Evolutionary conservation across 2,329 filamentous ascomycete species (phyloP).

Genomic region (Trichoderma sp.): DNA sequence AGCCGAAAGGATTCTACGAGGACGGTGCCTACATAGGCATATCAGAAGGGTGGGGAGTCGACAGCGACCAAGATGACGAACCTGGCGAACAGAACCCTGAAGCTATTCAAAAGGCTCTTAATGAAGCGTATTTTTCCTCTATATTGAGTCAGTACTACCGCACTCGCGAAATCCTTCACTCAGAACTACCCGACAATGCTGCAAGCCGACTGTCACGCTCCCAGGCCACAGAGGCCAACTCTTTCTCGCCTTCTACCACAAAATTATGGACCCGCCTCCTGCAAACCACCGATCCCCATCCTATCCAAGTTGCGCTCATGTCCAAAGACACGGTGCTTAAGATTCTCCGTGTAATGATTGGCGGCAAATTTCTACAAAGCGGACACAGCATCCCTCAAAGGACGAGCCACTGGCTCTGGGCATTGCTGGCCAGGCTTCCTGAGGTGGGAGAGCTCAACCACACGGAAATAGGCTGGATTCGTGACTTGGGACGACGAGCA

Average conservation of each 20-base stretch:
- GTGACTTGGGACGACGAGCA: conserved; percentile 77
- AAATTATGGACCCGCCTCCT: conserved; percentile 53
- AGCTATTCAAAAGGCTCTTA: conserved; percentile 44
- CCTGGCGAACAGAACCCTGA: conserved; percentile 28
- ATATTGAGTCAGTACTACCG: conserved; percentile 62
- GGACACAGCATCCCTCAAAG: conserved; percentile 59
- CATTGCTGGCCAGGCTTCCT: conserved; percentile 70
- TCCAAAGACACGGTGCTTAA: conserved; percentile 63
- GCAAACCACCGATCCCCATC: conserved; percentile 52
- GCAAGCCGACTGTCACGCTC: conserved; percentile 52
- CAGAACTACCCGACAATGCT: conserved; percentile 50
- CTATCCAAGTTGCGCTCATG: conserved; percentile 61
- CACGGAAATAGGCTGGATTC: conserved; percentile 69
- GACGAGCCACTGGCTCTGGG: conserved; percentile 83
- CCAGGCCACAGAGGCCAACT: conserved; percentile 54
- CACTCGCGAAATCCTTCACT: conserved; percentile 62
- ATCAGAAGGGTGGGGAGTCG: conserved; percentile 39
- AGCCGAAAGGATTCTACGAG: conserved; percentile 64
- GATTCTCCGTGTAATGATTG: conserved; percentile 64
- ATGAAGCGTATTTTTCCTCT: conserved; percentile 64
- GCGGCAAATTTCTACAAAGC: conserved; percentile 60
- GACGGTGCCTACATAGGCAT: conserved; percentile 77
- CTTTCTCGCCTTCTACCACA: conserved; percentile 50
- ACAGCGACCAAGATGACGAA: conserved; percentile 30
- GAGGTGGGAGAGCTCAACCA: conserved; percentile 73